Conservation (phyloP, 306 rosid species). For the Malus domestica region ASM211411v1 NC_041801.1:5246501-5247000, state of each 20-base stretch:
- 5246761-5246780: too few relatives aligned
- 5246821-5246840: background rate
- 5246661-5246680: slow-evolving; percentile 2
- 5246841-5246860: background rate
- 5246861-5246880: background rate
- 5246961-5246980: background rate
- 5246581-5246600: background rate
- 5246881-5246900: background rate
- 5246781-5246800: background rate
- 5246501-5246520: too few relatives aligned
- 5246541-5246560: background rate
- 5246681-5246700: background rate
- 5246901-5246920: too few relatives aligned
- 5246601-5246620: background rate
- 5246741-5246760: too few relatives aligned
- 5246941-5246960: background rate
- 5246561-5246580: background rate
- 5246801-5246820: background rate
- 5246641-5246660: slow-evolving; percentile 18
- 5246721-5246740: background rate
- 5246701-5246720: background rate
- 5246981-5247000: background rate
- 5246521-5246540: background rate
- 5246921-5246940: too few relatives aligned
- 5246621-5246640: slow-evolving; percentile 6